phyloP scores from a whole-genome alignment of 2,329 filamentous ascomycete species.

The Colletotrichum scovillei region DNA sequence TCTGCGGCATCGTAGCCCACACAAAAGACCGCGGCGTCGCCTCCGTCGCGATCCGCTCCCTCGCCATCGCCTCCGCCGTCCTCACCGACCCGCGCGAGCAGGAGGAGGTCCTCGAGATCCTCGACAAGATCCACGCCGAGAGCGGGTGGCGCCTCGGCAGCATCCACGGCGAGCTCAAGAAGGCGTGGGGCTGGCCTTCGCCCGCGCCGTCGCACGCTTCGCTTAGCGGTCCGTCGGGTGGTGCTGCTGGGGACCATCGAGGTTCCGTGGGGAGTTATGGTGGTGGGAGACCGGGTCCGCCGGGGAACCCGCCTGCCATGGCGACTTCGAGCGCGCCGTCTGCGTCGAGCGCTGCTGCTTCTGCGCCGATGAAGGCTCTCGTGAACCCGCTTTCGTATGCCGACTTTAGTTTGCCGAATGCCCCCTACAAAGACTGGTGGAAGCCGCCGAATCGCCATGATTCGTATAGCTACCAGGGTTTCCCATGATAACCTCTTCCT shows the following conservation, averaged over 20 bases:
- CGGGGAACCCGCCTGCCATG: constrained; percentile 25
- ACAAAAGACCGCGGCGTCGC: constrained; percentile 84
- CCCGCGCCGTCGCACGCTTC: neutral
- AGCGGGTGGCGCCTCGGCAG: constrained; percentile 83
- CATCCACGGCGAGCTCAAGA: constrained; percentile 78
- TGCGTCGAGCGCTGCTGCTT: constrained; percentile 40
- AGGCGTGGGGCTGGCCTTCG: constrained; percentile 77
- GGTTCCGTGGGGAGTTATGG: neutral
- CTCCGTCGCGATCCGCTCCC: constrained; percentile 80
- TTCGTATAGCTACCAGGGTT: constrained; percentile 26
- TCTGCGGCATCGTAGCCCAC: constrained; percentile 91
- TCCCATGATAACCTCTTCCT: constrained; percentile 14
- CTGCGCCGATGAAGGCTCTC: constrained; percentile 49
- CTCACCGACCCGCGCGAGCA: constrained; percentile 78
- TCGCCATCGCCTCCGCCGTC: constrained; percentile 81
- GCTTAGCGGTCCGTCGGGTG: neutral
- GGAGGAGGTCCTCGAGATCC: constrained; percentile 81
- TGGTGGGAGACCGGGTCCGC: neutral
- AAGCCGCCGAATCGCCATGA: constrained; percentile 72
- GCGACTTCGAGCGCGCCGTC: constrained; percentile 40
- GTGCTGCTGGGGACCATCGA: constrained; percentile 28
- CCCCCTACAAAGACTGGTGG: constrained; percentile 84
- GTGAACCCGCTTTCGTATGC: constrained; percentile 80
- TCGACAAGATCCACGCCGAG: constrained; percentile 79
- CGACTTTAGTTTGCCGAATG: constrained; percentile 81